A percentile compares a stretch with the other conserved stretches of the same genome.
These are phyloP conservation scores for Trichosanthes cucumerina DNA, from an alignment of 306 rosid genomes.

Conservation along the genomic window DNA sequence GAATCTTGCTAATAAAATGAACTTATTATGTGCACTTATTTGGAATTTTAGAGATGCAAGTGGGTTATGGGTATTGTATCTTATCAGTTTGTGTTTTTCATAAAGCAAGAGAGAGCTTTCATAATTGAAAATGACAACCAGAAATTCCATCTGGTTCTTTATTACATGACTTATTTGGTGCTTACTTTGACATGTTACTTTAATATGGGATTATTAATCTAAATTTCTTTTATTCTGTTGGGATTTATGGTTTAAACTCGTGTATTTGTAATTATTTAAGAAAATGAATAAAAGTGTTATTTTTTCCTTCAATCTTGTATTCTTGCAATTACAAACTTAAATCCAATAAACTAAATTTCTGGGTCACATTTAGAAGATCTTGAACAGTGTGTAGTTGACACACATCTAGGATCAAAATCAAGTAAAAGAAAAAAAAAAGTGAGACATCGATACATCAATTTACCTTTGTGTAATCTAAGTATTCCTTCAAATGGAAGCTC, in stretches of 20 bases:
- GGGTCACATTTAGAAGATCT: too few species aligned
- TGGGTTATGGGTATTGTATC: neutral
- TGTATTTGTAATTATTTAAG: too few species aligned
- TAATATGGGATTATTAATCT: neutral
- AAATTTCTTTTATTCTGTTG: neutral
- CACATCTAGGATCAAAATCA: too few species aligned
- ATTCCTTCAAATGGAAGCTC: conserved; percentile 98
- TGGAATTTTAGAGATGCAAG: neutral
- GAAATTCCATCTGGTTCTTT: neutral
- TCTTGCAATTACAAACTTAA: too few species aligned
- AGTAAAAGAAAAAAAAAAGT: neutral
- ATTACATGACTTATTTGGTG: neutral
- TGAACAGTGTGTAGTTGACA: too few species aligned
- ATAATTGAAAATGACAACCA: neutral
- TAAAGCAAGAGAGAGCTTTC: neutral
- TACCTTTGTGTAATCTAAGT: conserved; percentile 87
- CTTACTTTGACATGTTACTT: neutral
- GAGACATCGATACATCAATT: neutral
- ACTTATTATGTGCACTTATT: neutral
- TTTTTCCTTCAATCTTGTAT: too few species aligned
- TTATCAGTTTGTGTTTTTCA: neutral
- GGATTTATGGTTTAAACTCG: too few species aligned
- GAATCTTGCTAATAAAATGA: neutral
- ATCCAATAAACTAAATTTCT: too few species aligned
- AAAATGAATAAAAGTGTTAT: too few species aligned